Conservation (phyloP, 176 grass and related monocot genomes). For the Metroxylon sagu region DNA sequence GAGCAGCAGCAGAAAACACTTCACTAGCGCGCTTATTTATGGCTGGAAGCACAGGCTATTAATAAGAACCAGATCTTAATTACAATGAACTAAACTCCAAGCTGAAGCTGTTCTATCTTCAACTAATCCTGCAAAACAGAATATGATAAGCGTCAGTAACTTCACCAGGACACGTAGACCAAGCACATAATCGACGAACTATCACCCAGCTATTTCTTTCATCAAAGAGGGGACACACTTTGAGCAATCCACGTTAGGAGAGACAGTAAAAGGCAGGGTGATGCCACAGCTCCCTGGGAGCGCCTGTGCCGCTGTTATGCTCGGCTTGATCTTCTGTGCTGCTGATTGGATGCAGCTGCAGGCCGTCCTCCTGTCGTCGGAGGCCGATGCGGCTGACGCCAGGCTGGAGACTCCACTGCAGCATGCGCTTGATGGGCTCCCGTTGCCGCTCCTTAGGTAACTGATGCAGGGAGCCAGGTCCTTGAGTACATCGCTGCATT, state of each 20-base stretch:
- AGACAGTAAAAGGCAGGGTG: slow-evolving; percentile 21
- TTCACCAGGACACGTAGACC: too few species aligned
- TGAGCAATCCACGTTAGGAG: slow-evolving; percentile 33
- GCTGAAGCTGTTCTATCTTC: too few species aligned
- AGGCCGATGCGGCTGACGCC: slow-evolving; percentile 9
- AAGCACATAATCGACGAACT: too few species aligned
- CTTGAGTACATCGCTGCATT: slow-evolving; percentile 18
- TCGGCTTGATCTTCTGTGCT: not conserved
- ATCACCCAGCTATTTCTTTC: too few species aligned
- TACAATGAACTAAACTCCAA: too few species aligned
- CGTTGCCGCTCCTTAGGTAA: slow-evolving; percentile 21
- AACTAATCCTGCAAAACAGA: too few species aligned
- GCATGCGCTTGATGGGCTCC: slow-evolving; percentile 19
- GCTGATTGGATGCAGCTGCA: slow-evolving; percentile 46
- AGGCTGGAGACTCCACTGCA: slow-evolving; percentile 30
- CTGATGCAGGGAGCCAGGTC: slow-evolving; percentile 27
- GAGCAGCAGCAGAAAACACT: too few species aligned
- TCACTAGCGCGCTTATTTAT: too few species aligned
- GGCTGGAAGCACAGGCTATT: too few species aligned
- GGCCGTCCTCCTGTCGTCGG: slow-evolving; percentile 14
- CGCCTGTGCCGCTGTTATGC: slow-evolving; percentile 11
- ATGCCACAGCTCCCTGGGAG: slow-evolving; percentile 30
- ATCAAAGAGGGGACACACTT: too few species aligned
- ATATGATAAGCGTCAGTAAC: too few species aligned
- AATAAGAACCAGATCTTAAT: too few species aligned